Base-by-base conservation (phyloP, 768 basidiomycete genomes). In the Mycena crocata region DNA sequence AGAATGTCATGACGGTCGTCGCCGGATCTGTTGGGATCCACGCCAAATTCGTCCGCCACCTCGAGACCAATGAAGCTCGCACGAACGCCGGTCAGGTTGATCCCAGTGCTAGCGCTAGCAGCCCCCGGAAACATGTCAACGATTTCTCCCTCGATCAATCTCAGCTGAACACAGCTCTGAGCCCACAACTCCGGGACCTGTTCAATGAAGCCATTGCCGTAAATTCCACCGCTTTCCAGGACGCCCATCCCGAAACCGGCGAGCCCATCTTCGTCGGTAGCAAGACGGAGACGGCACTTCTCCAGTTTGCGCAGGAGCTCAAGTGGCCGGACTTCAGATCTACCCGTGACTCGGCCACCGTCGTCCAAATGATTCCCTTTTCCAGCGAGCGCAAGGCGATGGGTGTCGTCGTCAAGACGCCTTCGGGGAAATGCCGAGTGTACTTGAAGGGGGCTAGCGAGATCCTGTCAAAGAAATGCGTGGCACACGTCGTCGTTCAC, bases 201-300 rank as follows among this genome's bases (percentile, higher is more conserved):
- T 85, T 98, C 77, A 97, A 97, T 75, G 89, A 90, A 44, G 88
- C 94, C 5, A 93, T 99, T 69, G 89, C 94, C 21, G 81, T 96
- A 77, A 98, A 98, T 79, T 95, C 95, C 3, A 98, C 96, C 9
- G 97, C 97, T 14, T 98, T 98, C 77, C 92, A 97, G 80, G 94
- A 96, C 72, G 76, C 72, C 32, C 86, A 93, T 71, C 80, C 86
- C 14, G 89, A 88, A 55, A 87, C 85, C 1, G 89, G 86, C 31
- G 80, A 88, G 69, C 62, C 74, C 23, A 77, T 86, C 26, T 96
- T 98, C 74, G 84, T 98, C 51, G 97, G 97, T 14, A 93, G 88
- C 82, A 99, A 99, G 85, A 99, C 97, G 2, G 97, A 98, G 82
- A 94, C 93, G 2, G 96, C 96, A 2, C 84, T 99, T 21, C 83